Conservation (phyloP, 2,329 filamentous ascomycete genomes). For the Penicillium brasilianum region DNA sequence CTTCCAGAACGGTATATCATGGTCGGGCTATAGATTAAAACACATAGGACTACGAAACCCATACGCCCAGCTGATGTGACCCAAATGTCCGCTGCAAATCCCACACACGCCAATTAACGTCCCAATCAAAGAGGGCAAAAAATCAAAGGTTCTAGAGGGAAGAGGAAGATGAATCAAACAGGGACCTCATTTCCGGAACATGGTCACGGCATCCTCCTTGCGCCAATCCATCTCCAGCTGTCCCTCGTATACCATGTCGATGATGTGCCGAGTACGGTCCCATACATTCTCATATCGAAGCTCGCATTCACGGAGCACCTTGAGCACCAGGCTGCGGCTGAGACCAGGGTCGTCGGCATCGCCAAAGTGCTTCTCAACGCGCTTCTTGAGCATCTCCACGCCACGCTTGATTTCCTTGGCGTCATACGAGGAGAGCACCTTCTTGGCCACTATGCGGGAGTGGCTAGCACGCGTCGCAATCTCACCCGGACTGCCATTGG, state of each 20-base stretch:
- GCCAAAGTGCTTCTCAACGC: slow-evolving; percentile 96
- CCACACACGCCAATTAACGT: slow-evolving; percentile 8
- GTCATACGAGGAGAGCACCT: slow-evolving; percentile 80
- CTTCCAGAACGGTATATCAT: not conserved
- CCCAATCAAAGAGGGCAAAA: slow-evolving; percentile 3
- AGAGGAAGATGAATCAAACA: not conserved
- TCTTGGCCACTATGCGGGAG: slow-evolving; percentile 81
- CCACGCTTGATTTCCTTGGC: slow-evolving; percentile 84
- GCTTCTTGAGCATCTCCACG: slow-evolving; percentile 85
- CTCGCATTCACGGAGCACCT: slow-evolving; percentile 66
- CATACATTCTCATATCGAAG: slow-evolving; percentile 59
- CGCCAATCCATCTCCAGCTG: slow-evolving; percentile 55
- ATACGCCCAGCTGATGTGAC: slow-evolving; percentile 12
- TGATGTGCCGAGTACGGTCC: slow-evolving; percentile 55
- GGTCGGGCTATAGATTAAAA: not conserved
- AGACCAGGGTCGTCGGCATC: slow-evolving; percentile 77
- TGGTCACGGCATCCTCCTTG: slow-evolving; percentile 50
- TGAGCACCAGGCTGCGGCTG: slow-evolving; percentile 62
- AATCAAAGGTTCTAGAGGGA: slow-evolving; percentile 11
- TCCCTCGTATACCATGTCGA: slow-evolving; percentile 53
- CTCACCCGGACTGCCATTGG: slow-evolving; percentile 58
- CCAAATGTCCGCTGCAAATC: slow-evolving; percentile 17
- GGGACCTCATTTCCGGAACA: slow-evolving; percentile 48
- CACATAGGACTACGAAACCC: not conserved
- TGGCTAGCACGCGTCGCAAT: slow-evolving; percentile 84